Evolutionary conservation across 2,329 filamentous ascomycete species (phyloP), one percentile per base, ranked within the genome.

Genomic region (Hypomyces perniciosus): DNA sequence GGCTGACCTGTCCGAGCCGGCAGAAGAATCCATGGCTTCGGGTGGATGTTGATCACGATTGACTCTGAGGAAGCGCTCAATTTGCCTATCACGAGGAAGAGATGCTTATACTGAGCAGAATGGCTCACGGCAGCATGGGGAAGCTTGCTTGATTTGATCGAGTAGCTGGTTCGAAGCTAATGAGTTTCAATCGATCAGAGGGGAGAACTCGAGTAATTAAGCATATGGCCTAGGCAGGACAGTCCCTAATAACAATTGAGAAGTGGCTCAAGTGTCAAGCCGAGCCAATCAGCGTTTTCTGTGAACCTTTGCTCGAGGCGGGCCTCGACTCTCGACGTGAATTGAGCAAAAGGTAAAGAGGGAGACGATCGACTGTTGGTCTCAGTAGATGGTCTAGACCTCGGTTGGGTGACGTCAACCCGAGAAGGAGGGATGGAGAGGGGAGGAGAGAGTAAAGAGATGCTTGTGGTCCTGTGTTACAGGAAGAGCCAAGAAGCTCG

Each of bases 101-200:
- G 20, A 47, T 38, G 34, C 29, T 34, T 44, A 40, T 33, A 20
- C 4, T 28, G 29, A 48, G 40, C 33, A 39, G 37, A 39, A 38
- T 26, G 50, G 35, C 48, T 38, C 48, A 43, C 28, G 39, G 35
- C 29, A 51, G 48, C 48, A 50, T 29, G 40, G 6, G 35, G 29
- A 35, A 45, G 42, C 42, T 31, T 47, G 31, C 30, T 33, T 35
- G 41, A 8, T 43, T 43, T 5, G 13, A 34, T 31, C 12, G 38
- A 29, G 35, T 28, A 35, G 35, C 38, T 33, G 26, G 28, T 48
- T 41, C 30, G 30, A 42, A 28, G 29, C 12, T 8, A n/a, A 38
- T 7, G 37, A 27, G 33, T 38, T 30, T 38, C 44, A 51, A 42
- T 46, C 10, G 44, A 20, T 27, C 12, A 27, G 41, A 38, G 31